These are phyloP conservation scores for Botryosphaeria dothidea DNA, from an alignment of 2,329 filamentous ascomycete species.

Conservation along the genomic window DNA sequence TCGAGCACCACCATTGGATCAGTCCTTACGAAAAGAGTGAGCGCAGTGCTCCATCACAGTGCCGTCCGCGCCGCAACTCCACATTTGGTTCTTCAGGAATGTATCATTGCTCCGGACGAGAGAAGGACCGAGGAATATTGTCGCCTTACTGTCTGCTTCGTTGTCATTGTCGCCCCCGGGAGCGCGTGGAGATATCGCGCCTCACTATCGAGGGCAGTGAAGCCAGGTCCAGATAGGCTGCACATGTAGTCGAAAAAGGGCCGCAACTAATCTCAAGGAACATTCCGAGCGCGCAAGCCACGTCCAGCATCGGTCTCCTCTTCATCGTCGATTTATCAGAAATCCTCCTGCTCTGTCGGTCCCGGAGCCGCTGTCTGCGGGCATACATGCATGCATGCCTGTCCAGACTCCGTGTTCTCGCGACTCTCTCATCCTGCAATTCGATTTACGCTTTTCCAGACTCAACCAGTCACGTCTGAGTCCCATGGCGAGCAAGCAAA, in stretches of 20 bases:
- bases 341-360: background rate
- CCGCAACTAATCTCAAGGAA: background rate
- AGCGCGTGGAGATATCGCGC: background rate
- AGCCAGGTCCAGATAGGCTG: background rate
- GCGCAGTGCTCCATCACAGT: background rate
- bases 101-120: background rate
- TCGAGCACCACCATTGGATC: background rate
- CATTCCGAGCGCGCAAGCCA: background rate
- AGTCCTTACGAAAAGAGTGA: background rate
- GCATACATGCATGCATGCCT: background rate
- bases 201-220: background rate
- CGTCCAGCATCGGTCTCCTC: background rate
- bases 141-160: background rate
- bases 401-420: background rate
- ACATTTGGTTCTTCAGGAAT: background rate
- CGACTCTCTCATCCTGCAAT: background rate
- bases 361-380: background rate
- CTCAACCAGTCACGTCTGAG: background rate
- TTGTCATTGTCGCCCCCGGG: background rate
- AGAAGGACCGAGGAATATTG: background rate
- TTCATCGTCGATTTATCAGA: background rate
- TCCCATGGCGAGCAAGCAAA: background rate
- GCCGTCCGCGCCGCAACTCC: background rate
- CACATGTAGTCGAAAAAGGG: background rate
- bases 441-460: background rate